Evolutionary conservation across 805 yeast genomes (phyloP), one percentile per base, ranked within the genome.

Genomic region (Dipodascopsis uninucleata): DNA sequence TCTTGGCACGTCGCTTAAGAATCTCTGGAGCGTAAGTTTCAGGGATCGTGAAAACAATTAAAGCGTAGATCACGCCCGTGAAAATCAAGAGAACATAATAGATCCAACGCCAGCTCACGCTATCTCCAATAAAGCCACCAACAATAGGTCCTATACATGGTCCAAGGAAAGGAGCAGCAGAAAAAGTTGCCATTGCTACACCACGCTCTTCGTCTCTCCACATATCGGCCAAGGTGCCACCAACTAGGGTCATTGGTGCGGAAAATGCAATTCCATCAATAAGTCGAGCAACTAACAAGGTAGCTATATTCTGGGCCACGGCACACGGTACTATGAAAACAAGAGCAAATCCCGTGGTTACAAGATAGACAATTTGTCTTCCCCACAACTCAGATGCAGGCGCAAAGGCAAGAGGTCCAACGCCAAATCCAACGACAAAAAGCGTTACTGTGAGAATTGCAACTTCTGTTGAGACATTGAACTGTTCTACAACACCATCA

Each of bases 181-280:
- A 72, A 57, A 75, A 83, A 3, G 81, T 64, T 2, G 85, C 76
- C 76, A 85, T 74, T 1, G 93, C 88, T 7, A 72, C 64, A 25
- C 85, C 85, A 43, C 87, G 76, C 32, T 78, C 74, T 42, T 70
- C 64, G 46, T 78, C 78, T 16, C 68, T 68, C 69, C 79, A 85
- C 45, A 84, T 70, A 62, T 85, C 95, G 8, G 86, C 79, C 35
- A 85, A 68, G 1, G 84, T 73, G 17, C 93, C 94, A 28, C 89
- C 88, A 7, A 87, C 86, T 25, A 83, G 81, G 49, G 82, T 77
- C 53, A 85, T 67, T 31, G 87, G 83, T 2, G 85, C 81, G 39
- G 86, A 79, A 3, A 88, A 88, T 55, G 81, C 81, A 35, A 83
- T 71, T 0, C 93, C 93, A 9, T 80, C 77, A 49, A 81, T 64